Base-by-base conservation (phyloP, 2,329 filamentous ascomycete genomes). In the Apiospora aurea region DNA sequence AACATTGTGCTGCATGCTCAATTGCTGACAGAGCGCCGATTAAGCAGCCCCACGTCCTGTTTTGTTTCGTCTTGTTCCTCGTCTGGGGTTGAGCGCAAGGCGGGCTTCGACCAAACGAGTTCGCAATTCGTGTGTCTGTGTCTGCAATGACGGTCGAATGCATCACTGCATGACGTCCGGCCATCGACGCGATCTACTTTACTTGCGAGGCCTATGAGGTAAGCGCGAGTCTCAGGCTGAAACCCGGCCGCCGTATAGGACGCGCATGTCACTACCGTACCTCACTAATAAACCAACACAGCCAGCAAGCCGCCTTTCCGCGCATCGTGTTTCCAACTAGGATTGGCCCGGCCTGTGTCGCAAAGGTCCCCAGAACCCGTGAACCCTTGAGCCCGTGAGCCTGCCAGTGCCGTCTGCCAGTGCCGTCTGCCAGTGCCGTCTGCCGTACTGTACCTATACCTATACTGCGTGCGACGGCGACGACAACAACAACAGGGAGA, bases 311-410 rank as follows among this genome's bases (percentile, higher is more conserved):
- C 53, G 53, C 53, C 53, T 61, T 38, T 61, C 53, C 53, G 29
- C 53, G 53, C 53, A 29, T 61, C 53, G 51, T 57, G 51, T 57
- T 57, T 57, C 51, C 51, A 34, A 57, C 51, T 57, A 57, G 51
- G 51, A 57, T 57, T 57, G 51, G 51, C 51, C 13, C 51, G 51
- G 51, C 26, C 26, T 57, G 51, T 57, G 34, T 57, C 51, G 51
- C 29, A 57, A 34, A 14, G 24, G 10, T 26, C 24, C 51, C 24
- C 51, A 53, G 51, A 53, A 29, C 51, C 49, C 51, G 51, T 53
- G 24, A 53, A 34, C 24, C 49, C 24, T 13, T 29, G 49, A 53
- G 16, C 49, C 49, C 49, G 49, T 53, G 26, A 34, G 8, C 24
- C 24, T 34, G 51, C n/a, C n/a, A n/a, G n/a, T n/a, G n/a, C n/a